Evolutionary conservation across 1,139 yeast genomes (phyloP).

Genomic region (Yamadazyma spencermartinsiae): DNA sequence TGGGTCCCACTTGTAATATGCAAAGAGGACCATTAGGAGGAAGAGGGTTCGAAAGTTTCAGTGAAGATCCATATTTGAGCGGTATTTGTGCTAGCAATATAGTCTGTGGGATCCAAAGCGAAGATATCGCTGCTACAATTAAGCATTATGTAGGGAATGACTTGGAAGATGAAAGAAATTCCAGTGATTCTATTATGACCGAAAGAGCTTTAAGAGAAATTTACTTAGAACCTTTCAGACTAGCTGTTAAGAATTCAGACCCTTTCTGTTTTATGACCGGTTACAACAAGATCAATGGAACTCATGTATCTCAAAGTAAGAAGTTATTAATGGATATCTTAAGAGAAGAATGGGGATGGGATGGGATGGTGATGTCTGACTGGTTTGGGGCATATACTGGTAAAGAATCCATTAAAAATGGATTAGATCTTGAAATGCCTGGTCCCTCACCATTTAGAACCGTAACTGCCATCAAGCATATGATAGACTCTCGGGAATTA

Average conservation of each 20-base stretch:
- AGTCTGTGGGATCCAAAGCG: conserved; percentile 30
- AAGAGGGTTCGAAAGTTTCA: conserved; percentile 34
- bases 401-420: conserved; percentile 48
- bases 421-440: conserved; percentile 65
- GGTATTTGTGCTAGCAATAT: conserved; percentile 31
- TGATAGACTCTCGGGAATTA: conserved; percentile 30
- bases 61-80: conserved; percentile 35
- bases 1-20: conserved; percentile 38
- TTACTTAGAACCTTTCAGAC: conserved; percentile 61
- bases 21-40: conserved; percentile 38
- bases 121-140: conserved; percentile 52
- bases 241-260: conserved; percentile 49
- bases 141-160: conserved; percentile 65
- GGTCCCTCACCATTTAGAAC: conserved; percentile 54
- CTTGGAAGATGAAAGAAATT: conserved; percentile 55
- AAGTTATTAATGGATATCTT: conserved; percentile 44
- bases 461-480: conserved; percentile 30
- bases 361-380: conserved; percentile 59
- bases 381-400: conserved; percentile 60
- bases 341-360: conserved; percentile 35
- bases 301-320: conserved; percentile 50
- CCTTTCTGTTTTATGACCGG: conserved; percentile 51
- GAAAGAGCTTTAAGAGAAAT: conserved; percentile 62
- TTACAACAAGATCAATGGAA: conserved; percentile 60
- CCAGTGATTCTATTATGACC: conserved; percentile 48